Base-by-base conservation (phyloP, 2,329 filamentous ascomycete genomes). In the Cordyceps sp. region DNA sequence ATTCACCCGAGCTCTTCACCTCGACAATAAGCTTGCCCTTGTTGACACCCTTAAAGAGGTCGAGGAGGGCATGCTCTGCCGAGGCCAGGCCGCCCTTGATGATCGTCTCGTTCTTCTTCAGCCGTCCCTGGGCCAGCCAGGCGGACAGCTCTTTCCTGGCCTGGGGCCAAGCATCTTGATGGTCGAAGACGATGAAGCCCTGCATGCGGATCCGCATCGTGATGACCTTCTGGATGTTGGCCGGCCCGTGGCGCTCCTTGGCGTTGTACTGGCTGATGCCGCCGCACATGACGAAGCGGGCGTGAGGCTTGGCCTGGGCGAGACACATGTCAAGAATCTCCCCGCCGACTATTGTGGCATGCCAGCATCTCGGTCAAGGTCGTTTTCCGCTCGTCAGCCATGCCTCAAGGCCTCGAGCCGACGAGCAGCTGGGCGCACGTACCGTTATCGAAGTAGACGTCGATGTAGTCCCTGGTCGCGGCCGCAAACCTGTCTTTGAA, bases 151-250 rank as follows among this genome's bases (percentile, higher is more conserved):
- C 63, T 46, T 65, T 58, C 41, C 66, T 54, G 1, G 76, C 80
- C 26, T 55, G 49, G 0, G 61, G 46, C 47, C 67, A 79, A 44
- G 76, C 61, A 32, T 65, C 56, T 5, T 50, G 53, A 45, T 66
- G 81, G 49, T 85, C 80, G 34, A 80, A 69, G 30, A 83, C 67
- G 38, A 85, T 76, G 53, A 86, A 85, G 1, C 77, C 77, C 54
- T 78, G 64, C 61, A 81, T 71, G 33, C 57, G 64, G 45, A 73
- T 66, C 37, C 69, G 55, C 61, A 69, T 69, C 6, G 55, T 49
- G 27, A 68, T 55, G 33, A 69, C 57, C 51, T 62, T 64, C 31
- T 54, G 49, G 44, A 68, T 63, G 46, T 70, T 66, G 43, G 59
- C 66, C 30, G 68, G 68, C 1, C 75, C 74, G 36, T 65, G 53